Evolutionary conservation across 1,284 basidiomycete genomes (phyloP), one percentile per base, ranked within the genome.

Genomic region (Leccinum laetum): DNA sequence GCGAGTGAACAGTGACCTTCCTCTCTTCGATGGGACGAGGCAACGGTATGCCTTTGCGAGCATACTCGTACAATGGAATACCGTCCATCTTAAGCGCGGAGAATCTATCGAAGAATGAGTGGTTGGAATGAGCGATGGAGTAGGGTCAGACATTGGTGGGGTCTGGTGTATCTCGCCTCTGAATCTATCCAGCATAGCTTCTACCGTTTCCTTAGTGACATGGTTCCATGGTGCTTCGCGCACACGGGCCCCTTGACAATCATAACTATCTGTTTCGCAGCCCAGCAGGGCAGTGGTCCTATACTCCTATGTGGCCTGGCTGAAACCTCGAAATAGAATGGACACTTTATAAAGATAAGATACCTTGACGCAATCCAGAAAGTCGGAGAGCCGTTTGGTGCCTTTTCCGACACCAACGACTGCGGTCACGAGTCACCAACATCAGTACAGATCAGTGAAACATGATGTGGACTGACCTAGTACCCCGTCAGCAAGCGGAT

Each of bases 81-180:
- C 98, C 98, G 71, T 99, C 96, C 94, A 99, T 99, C 78, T 98
- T 97, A 53, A 99, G 82, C 0, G 98, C 98, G 11, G 97, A 99
- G 79, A 97, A 99, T 76, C 96, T 98, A 66, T 41, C 10, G 64
- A 39, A 49, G 60, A 67, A 63, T 67, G 29, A 61, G 64, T 60
- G 18, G 65, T 58, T 14, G 67, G 24, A 62, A 64, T 39, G 24
- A 63, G 58, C 49, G 13, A 68, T 65, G 21, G 26, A 32, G 32
- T 14, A 37, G 55, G 56, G 18, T 79, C 92, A 68, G 71, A 96
- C 96, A 98, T 92, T 5, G 96, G 96, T 9, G 96, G 96, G 2
- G 89, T 86, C 79, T 99, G 98, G 69, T 86, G 82, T 69, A 99
- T 96, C 66, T 93, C 86, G 29, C 98, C 98, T 70, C 88, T 83